These are phyloP conservation scores for Brassica carinata DNA, from an alignment of 345 rosid species.

Conservation along the genomic window DNA sequence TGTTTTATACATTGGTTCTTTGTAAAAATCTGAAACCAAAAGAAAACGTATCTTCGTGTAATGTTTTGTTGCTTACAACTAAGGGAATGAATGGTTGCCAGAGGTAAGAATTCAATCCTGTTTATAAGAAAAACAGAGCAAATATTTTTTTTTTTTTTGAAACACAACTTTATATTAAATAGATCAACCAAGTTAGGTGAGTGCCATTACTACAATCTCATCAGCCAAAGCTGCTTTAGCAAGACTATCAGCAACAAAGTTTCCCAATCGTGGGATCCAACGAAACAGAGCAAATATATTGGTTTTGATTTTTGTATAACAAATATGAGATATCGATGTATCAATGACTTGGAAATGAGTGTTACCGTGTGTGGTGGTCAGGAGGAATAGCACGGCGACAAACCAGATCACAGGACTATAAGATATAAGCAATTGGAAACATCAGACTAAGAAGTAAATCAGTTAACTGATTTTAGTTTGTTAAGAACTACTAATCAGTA, in stretches of 20 bases:
- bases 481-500: background rate
- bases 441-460: background rate
- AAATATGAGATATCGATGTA: background rate
- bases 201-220: too few species aligned
- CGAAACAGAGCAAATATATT: background rate
- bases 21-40: background rate
- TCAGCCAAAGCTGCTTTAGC: too few species aligned
- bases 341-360: background rate
- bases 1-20: background rate
- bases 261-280: too few species aligned
- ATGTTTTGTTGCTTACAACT: slow-evolving; percentile 56
- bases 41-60: background rate
- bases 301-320: background rate
- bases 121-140: background rate
- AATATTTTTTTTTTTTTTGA: too few species aligned
- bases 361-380: slow-evolving; percentile 70
- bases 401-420: slow-evolving; percentile 90
- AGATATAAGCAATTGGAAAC: background rate
- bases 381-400: slow-evolving; percentile 68
- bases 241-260: too few species aligned
- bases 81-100: slow-evolving; percentile 92
- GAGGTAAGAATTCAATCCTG: slow-evolving; percentile 78
- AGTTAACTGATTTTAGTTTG: background rate
- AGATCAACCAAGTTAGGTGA: too few species aligned
- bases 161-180: too few species aligned